These are phyloP conservation scores for Capniomyces stellatus DNA, from an alignment of 371 early-diverging fungal genomes.

Conservation along the genomic window DNA sequence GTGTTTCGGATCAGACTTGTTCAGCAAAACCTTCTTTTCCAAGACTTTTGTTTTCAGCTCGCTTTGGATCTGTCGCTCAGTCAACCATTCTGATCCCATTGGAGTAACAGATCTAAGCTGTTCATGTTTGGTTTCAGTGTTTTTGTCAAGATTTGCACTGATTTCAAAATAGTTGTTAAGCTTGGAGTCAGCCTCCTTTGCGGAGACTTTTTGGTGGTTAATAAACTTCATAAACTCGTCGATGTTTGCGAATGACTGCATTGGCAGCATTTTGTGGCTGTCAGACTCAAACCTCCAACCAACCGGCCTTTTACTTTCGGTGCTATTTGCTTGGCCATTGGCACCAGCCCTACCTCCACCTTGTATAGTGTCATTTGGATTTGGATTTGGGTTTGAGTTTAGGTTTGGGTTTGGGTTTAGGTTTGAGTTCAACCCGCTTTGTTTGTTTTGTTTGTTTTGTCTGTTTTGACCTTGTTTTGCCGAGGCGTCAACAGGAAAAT, in stretches of 20 bases:
- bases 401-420: too few relatives aligned
- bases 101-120: constrained; percentile 12
- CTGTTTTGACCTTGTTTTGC: too few relatives aligned
- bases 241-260: constrained; percentile 27
- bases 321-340: not conserved
- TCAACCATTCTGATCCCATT: constrained; percentile 22
- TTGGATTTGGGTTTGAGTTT: too few relatives aligned
- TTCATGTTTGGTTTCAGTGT: constrained; percentile 1
- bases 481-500: too few relatives aligned
- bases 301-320: too few relatives aligned
- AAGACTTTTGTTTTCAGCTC: constrained; percentile 24
- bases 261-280: constrained; percentile 19
- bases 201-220: constrained; percentile 12
- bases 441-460: not conserved
- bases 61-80: constrained; percentile 22
- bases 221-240: constrained; percentile 25
- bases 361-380: not conserved
- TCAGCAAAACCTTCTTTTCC: constrained; percentile 10
- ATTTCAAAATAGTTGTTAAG: constrained; percentile 9
- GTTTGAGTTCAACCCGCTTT: too few relatives aligned
- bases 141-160: constrained; percentile 18
- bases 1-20: not conserved
- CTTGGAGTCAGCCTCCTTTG: not conserved
- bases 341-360: not conserved
- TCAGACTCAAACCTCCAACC: not conserved